phyloP scores from a whole-genome alignment of 1,139 yeast genomes.

The Suhomyces taliae region DNA sequence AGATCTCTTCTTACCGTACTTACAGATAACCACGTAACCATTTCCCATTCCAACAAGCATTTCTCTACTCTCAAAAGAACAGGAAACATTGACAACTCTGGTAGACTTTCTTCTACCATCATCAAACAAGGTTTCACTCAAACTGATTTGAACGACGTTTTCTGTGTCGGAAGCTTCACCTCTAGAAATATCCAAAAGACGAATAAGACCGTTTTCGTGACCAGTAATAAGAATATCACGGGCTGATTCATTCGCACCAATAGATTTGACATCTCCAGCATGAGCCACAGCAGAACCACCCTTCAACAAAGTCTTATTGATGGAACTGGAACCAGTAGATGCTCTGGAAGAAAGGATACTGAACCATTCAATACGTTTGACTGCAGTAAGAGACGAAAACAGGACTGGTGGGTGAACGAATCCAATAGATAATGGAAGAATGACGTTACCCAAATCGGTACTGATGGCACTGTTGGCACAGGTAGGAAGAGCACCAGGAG shows the following conservation, averaged over 20 bases:
- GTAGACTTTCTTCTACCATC: slow-evolving; percentile 33
- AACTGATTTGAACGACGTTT: slow-evolving; percentile 35
- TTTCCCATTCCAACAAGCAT: slow-evolving; percentile 64
- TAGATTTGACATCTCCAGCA: slow-evolving; percentile 34
- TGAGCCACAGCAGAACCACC: slow-evolving; percentile 76
- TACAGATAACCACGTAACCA: slow-evolving; percentile 77
- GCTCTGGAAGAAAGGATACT: slow-evolving; percentile 58
- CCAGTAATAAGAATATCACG: slow-evolving; percentile 77
- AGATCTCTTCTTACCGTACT: slow-evolving; percentile 51
- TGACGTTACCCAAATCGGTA: slow-evolving; percentile 53
- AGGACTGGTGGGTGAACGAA: slow-evolving; percentile 80
- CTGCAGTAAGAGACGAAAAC: slow-evolving; percentile 51
- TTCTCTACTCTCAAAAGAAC: slow-evolving; percentile 78
- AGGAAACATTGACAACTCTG: slow-evolving; percentile 59
- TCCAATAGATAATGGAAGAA: slow-evolving; percentile 76
- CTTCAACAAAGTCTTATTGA: slow-evolving; percentile 43
- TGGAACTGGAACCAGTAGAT: slow-evolving; percentile 41
- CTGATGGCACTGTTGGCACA: slow-evolving; percentile 13
- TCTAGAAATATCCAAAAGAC: slow-evolving; percentile 79
- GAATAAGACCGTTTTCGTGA: slow-evolving; percentile 74
- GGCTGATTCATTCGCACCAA: slow-evolving; percentile 54
- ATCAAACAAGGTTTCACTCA: slow-evolving; percentile 36
- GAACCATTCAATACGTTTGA: slow-evolving; percentile 69
- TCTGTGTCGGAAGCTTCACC: slow-evolving; percentile 69
- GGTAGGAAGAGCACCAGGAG: slow-evolving; percentile 7